Evolutionary conservation across 768 basidiomycete species (phyloP).

Genomic region (Boletus sensibilis): DNA sequence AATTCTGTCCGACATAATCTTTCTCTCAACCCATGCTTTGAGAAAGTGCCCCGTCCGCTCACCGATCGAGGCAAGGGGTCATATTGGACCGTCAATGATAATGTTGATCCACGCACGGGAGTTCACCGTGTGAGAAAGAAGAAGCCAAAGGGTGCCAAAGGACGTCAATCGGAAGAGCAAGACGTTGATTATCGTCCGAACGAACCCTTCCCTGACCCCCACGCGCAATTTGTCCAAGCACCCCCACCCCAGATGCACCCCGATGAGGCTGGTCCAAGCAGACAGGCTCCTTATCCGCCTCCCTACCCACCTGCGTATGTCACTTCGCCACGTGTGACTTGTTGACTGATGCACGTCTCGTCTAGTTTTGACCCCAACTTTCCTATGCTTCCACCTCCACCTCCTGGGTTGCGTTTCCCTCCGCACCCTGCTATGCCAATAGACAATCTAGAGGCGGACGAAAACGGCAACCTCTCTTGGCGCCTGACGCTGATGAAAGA

Average conservation of each 20-base stretch:
- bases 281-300: conserved; percentile 58
- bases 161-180: conserved; percentile 52
- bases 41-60: conserved; percentile 87
- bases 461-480: conserved; percentile 81
- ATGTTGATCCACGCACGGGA: conserved; percentile 84
- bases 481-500: conserved; percentile 78
- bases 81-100: conserved; percentile 91
- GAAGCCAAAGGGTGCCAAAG: conserved; percentile 61
- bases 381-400: conserved; percentile 55
- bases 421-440: conserved; percentile 57
- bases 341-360: conserved; percentile 12
- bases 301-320: conserved; percentile 56
- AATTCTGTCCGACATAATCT: conserved; percentile 91
- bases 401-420: conserved; percentile 60
- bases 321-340: background rate
- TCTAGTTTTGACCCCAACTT: conserved; percentile 74
- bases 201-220: conserved; percentile 56
- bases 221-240: conserved; percentile 51
- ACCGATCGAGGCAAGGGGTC: conserved; percentile 90
- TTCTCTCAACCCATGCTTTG: conserved; percentile 87
- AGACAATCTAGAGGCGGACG: conserved; percentile 73
- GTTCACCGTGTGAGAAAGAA: conserved; percentile 89
- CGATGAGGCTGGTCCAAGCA: conserved; percentile 60
- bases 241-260: conserved; percentile 52
- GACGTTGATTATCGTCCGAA: conserved; percentile 66